Base-by-base conservation (phyloP, 495 filamentous ascomycete species). In the Podospora pseudoanserina region DNA sequence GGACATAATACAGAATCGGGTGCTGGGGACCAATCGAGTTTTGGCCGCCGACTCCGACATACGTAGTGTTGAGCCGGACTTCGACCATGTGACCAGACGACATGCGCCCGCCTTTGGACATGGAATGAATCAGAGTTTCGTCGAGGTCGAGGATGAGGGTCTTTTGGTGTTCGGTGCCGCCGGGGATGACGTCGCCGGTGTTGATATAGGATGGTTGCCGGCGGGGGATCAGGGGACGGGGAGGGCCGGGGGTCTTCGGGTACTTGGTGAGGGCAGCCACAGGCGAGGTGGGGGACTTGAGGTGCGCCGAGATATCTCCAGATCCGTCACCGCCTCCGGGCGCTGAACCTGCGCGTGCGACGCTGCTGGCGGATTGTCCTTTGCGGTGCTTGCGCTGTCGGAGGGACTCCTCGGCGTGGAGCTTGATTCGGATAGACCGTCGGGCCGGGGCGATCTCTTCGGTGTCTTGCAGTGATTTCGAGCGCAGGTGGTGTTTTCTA, bases 81-180 rank as follows among this genome's bases (percentile, higher is more conserved):
- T 99, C 95, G 39, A 99, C 94, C 95, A 98, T 98, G 79, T 99
- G 96, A 26, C 95, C 95, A 28, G 91, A 94, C 71, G 90, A 92
- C 93, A 97, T 97, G 55, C 93, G 87, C 49, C 94, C 94, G 30
- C 95, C 95, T 77, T 97, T 97, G 59, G 94, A 92, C 80, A 97
- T 90, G 76, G 93, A 97, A 81, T 99, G 95, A 73, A 99, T 98
- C 64, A 99, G 81, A 0, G 95, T 99, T 75, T 99, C 95, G 77
- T 99, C 95, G 18, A 99, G 86, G 76, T 99, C 95, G 30, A 99
- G 84, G 71, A 99, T 94, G 67, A 99, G 78, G 2, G 95, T 98
- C 80, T 99, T 99, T 75, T 94, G 90, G 76, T 79, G 81, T 70
- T 79, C 78, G 69, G 75, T 79, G 77, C 73, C 80, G 39, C 39